Conservation (phyloP, 352 stramenopile species). For the Phytophthora sp. region DNA sequence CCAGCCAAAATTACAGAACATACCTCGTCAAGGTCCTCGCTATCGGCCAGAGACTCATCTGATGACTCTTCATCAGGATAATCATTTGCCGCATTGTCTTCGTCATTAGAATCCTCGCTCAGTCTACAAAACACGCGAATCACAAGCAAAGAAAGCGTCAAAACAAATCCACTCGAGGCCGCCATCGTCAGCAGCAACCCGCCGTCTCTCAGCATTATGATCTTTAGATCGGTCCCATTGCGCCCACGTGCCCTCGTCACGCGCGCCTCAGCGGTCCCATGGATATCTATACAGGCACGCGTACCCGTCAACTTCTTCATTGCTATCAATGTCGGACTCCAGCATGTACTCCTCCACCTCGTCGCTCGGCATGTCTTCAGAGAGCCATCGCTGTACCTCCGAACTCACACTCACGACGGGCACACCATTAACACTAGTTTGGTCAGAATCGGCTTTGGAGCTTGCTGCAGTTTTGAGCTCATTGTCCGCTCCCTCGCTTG, state of each 20-base stretch:
- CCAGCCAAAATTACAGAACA: background rate
- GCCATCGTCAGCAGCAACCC: conserved; percentile 18
- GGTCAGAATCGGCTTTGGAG: conserved; percentile 17
- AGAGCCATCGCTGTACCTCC: conserved; percentile 79
- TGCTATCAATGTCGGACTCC: conserved; percentile 77
- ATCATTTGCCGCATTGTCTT: conserved; percentile 80
- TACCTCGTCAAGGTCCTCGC: conserved; percentile 47
- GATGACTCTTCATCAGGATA: conserved; percentile 86
- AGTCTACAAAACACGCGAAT: conserved; percentile 45
- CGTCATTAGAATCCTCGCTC: conserved; percentile 86
- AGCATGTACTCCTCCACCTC: conserved; percentile 81
- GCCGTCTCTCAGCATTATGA: conserved; percentile 31
- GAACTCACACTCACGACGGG: conserved; percentile 78
- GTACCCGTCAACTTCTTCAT: conserved; percentile 71
- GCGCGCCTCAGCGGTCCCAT: conserved; percentile 28
- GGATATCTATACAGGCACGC: conserved; percentile 43
- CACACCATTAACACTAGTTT: conserved; percentile 28
- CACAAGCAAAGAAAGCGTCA: conserved; percentile 20
- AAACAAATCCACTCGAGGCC: conserved; percentile 28
- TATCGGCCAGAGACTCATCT: conserved; percentile 38
- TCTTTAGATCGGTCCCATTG: conserved; percentile 23
- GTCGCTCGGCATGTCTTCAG: conserved; percentile 60
- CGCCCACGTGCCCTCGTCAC: conserved; percentile 1
- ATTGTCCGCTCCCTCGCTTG: conserved; percentile 39
- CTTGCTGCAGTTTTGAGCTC: conserved; percentile 8